Percentiles rank a stretch among this genome's conserved stretches.
Evolutionary conservation across 2,329 filamentous ascomycete species (phyloP).

Genomic region (Aspergillus sp.): DNA sequence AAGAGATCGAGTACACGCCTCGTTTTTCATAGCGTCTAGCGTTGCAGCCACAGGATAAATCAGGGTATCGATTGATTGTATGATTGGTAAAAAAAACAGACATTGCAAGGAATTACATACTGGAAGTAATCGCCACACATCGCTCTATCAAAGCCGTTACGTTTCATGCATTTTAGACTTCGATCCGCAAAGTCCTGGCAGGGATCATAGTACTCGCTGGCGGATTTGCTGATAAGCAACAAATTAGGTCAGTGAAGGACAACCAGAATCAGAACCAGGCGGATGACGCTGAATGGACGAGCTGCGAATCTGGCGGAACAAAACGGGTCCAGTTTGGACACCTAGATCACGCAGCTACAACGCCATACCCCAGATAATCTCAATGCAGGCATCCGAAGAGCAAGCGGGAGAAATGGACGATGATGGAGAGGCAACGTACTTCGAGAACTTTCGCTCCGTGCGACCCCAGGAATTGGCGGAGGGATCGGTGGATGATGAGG

Average conservation of each 20-base stretch:
- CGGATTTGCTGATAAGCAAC: slow-evolving; percentile 64
- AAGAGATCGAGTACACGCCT: not conserved
- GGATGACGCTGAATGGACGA: not conserved
- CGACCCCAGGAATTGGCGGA: slow-evolving; percentile 56
- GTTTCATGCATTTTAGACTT: slow-evolving; percentile 83
- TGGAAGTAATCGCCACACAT: slow-evolving; percentile 97
- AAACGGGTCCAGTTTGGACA: not conserved
- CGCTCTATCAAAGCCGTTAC: slow-evolving; percentile 81
- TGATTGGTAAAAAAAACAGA: not conserved
- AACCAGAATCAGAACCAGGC: not conserved
- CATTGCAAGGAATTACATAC: slow-evolving; percentile 53
- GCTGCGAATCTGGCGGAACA: not conserved
- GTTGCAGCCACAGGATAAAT: not conserved
- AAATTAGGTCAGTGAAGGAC: not conserved
- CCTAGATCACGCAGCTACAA: not conserved
- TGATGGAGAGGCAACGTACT: slow-evolving; percentile 44
- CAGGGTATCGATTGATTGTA: not conserved
- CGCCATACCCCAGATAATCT: not conserved
- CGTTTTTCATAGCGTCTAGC: not conserved
- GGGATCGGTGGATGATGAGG: slow-evolving; percentile 40
- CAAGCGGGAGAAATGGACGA: not conserved
- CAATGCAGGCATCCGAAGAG: not conserved
- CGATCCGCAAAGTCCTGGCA: slow-evolving; percentile 87
- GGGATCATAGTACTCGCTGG: slow-evolving; percentile 90
- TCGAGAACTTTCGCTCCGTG: slow-evolving; percentile 61